Percentiles rank a stretch among this genome's conserved stretches.
These are phyloP conservation scores for Starmera caribaea DNA, from an alignment of 805 yeast genomes.

Conservation along the genomic window DNA sequence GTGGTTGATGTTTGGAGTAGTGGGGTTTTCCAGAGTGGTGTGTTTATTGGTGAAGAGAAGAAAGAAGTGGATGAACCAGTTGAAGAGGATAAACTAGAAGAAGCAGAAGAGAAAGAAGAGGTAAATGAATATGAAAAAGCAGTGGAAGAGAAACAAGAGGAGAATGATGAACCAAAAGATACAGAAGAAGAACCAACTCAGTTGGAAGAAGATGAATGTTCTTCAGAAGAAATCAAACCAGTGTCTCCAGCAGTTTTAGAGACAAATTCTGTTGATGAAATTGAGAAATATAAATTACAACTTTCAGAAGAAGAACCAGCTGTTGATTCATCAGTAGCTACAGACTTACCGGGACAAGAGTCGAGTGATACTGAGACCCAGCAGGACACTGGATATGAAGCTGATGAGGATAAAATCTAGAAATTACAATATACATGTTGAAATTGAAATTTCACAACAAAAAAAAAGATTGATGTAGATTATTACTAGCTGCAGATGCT, in stretches of 20 bases:
- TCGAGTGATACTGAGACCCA: neutral
- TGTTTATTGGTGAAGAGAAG: neutral
- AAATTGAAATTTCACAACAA: too few relatives aligned
- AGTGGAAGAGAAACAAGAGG: neutral
- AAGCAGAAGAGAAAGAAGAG: constrained; percentile 2
- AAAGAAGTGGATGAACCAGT: neutral
- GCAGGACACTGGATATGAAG: constrained; percentile 1
- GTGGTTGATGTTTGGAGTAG: constrained; percentile 13
- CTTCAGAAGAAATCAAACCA: neutral
- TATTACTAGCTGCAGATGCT: too few relatives aligned
- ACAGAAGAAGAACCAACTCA: neutral
- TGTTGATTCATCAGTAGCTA: neutral
- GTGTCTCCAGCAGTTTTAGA: too few relatives aligned
- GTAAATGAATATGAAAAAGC: neutral
- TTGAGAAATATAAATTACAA: neutral
- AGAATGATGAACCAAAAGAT: neutral
- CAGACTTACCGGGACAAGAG: neutral
- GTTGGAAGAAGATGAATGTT: neutral
- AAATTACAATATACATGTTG: too few relatives aligned
- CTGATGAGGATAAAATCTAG: neutral
- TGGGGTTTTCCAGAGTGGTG: constrained; percentile 5
- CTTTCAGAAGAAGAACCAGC: neutral
- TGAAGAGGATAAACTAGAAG: neutral
- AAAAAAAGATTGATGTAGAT: too few relatives aligned
- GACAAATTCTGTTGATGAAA: neutral